Evolutionary conservation across 1,284 basidiomycete genomes (phyloP).

Genomic region (Fereydounia khargensis): DNA sequence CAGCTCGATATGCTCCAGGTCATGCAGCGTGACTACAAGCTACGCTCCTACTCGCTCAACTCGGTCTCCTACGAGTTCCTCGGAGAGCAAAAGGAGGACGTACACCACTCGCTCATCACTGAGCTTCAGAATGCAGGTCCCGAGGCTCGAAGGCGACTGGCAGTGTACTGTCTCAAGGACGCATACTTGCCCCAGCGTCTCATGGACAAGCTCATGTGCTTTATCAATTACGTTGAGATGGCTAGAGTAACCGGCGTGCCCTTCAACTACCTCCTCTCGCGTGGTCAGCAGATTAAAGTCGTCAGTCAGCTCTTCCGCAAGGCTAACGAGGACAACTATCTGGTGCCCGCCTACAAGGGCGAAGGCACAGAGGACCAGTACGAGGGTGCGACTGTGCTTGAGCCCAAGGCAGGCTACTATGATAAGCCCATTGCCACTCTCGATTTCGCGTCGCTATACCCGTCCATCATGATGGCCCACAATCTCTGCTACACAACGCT

Average conservation of each 20-base stretch:
- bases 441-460: conserved; percentile 57
- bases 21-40: conserved; percentile 57
- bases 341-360: conserved; percentile 53
- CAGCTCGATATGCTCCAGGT: conserved; percentile 57
- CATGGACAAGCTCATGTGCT: conserved; percentile 58
- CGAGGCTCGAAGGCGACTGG: conserved; percentile 52
- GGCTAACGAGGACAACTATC: conserved; percentile 53
- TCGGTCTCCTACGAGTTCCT: conserved; percentile 56
- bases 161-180: conserved; percentile 57
- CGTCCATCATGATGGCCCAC: conserved; percentile 58
- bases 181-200: conserved; percentile 56
- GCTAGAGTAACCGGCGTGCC: conserved; percentile 56
- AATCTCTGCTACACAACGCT: conserved; percentile 57
- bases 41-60: conserved; percentile 55
- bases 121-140: conserved; percentile 56
- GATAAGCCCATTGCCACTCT: conserved; percentile 55
- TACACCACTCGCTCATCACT: conserved; percentile 56
- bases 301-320: conserved; percentile 56
- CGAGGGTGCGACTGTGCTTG: conserved; percentile 56
- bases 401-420: conserved; percentile 57
- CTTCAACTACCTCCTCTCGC: conserved; percentile 57
- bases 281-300: conserved; percentile 57
- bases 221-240: conserved; percentile 58
- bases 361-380: conserved; percentile 56
- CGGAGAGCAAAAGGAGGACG: conserved; percentile 57